Percentiles rank a stretch among this genome's conserved stretches.
Conservation (phyloP, 2,329 filamentous ascomycete species). For the Penicillium sp. region DNA sequence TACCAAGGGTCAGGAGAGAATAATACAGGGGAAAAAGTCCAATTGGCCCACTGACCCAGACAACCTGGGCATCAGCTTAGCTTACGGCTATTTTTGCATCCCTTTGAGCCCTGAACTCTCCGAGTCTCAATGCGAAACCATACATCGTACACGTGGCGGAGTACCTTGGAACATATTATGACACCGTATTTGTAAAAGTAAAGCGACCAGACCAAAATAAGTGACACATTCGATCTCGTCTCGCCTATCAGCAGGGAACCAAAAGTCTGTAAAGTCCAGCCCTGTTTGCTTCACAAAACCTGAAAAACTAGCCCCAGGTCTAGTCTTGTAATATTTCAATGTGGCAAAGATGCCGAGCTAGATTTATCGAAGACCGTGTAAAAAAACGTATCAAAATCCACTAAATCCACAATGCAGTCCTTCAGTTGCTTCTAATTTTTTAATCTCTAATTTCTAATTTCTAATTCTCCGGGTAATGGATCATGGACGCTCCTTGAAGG, state of each 20-base stretch:
- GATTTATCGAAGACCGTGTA: background rate
- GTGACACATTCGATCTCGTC: background rate
- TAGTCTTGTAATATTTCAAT: background rate
- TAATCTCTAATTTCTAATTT: background rate
- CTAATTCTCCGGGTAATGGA: background rate
- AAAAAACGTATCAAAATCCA: slow-evolving; percentile 1
- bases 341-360: slow-evolving; percentile 1
- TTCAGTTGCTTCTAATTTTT: background rate
- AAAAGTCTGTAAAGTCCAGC: background rate
- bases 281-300: background rate
- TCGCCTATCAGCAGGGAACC: background rate
- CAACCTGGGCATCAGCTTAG: background rate
- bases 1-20: background rate
- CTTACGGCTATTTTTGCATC: background rate
- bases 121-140: background rate
- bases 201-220: background rate
- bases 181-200: background rate
- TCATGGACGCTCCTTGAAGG: background rate
- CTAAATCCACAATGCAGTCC: background rate
- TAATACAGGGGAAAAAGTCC: too few relatives aligned
- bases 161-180: background rate
- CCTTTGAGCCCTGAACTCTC: background rate
- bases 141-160: background rate
- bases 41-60: background rate
- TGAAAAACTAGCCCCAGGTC: background rate